Conservation (phyloP, 495 filamentous ascomycete genomes). For the Aspergillus bridgeri region DNA sequence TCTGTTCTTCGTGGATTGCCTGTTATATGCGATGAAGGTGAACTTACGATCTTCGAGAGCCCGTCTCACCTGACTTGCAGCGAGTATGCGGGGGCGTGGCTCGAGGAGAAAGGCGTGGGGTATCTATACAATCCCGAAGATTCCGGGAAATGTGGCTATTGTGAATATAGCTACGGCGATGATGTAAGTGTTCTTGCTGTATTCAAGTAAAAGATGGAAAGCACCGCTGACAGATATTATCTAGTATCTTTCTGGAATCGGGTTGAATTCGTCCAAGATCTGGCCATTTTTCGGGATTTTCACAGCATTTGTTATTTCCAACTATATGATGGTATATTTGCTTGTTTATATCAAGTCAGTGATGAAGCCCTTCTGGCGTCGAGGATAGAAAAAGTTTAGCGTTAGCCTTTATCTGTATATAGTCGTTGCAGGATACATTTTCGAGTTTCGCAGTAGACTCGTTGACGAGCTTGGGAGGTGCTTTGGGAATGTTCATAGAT, state of each 20-base stretch:
- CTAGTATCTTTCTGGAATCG: slow-evolving; percentile 62
- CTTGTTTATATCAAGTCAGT: slow-evolving; percentile 38
- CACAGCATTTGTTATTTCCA: slow-evolving; percentile 63
- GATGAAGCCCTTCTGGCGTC: slow-evolving; percentile 32
- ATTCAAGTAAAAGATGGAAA: background rate
- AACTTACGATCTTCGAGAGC: slow-evolving; percentile 61
- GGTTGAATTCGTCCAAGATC: slow-evolving; percentile 56
- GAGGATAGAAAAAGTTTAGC: background rate
- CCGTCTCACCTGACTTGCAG: slow-evolving; percentile 62
- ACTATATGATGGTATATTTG: slow-evolving; percentile 66
- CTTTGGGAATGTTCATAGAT: background rate
- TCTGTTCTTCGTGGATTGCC: slow-evolving; percentile 63
- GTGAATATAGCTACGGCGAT: slow-evolving; percentile 54
- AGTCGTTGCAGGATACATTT: background rate
- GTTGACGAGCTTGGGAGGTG: background rate
- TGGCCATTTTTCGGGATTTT: slow-evolving; percentile 76
- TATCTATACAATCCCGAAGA: slow-evolving; percentile 53
- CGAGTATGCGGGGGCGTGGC: slow-evolving; percentile 67
- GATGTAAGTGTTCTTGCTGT: slow-evolving; percentile 45
- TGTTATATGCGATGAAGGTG: slow-evolving; percentile 54
- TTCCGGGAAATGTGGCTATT: slow-evolving; percentile 51
- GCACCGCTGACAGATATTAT: slow-evolving; percentile 8
- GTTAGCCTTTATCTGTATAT: slow-evolving; percentile 1
- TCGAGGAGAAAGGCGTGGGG: slow-evolving; percentile 57
- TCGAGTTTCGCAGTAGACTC: background rate